Evolutionary conservation across 1,284 basidiomycete genomes (phyloP), one percentile per base, ranked within the genome.

Genomic region (Trichosporon sp.): DNA sequence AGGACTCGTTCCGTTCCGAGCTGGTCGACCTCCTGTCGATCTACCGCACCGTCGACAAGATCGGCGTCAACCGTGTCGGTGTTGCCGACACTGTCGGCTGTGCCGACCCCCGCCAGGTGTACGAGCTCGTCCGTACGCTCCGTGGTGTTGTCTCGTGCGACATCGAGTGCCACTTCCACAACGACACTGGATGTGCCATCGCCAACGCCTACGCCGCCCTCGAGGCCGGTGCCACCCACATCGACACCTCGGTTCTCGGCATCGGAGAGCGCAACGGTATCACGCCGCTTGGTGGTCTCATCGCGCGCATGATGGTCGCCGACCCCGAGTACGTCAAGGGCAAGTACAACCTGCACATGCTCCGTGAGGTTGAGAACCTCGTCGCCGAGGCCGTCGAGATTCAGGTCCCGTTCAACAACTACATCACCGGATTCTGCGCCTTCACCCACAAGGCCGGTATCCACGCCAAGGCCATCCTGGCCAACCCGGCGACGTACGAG

Each of bases 391-490:
- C 95, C 59, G 96, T 99, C 67, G 93, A 98, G 81, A 92, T 99
- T 79, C 92, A 94, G 74, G 88, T 99, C 54, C 95, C 96, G 40
- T 99, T 99, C 73, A 81, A 80, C 78, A 83, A 82, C 81, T 84
- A 84, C 77, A 85, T 86, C 73, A 86, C 85, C 63, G 96, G 96
- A 31, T 99, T 98, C 84, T 99, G 96, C 79, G 96, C 96, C 19
- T 99, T 99, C 84, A 99, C 96, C 27, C 96, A 99, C 89, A 99
- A 99, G 88, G 96, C 96, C 32, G 96, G 96, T 81, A 99, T 99
- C 73, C 96, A 99, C 82, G 96, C 96, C 83, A 99, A 99, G 86
- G 96, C 96, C 46, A 99, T 99, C 81, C 87, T 99, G 63, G 98
- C 98, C 84, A 99, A 99, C 86, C 96, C 96, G 1, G 92, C 90